Base-by-base conservation (phyloP, 208 protist genomes). In the Tritrichomonas foetus region DNA sequence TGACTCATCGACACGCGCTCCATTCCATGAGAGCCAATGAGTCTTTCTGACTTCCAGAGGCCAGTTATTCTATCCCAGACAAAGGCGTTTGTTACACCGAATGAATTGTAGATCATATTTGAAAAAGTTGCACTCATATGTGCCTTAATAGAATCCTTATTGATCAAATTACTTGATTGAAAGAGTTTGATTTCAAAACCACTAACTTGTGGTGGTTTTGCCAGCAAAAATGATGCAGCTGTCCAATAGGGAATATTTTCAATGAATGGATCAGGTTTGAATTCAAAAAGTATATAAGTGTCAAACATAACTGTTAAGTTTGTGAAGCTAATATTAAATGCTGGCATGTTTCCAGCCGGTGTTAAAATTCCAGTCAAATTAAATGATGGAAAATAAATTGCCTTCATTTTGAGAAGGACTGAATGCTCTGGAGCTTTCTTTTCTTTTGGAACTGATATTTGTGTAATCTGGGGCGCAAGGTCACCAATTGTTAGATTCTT, bases 311-410 rank as follows among this genome's bases (percentile, higher is more conserved):
- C 27, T 47, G 78, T 89, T 11, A 89, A 47, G 39, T 89, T 39
- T 44, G 33, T 89, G n/a, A 89, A 89, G 8, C n/a, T 53, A 57
- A 89, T 47, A 39, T 89, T 89, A 36, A 89, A 44, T 20, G 44
- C 78, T 25, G 47, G 44, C 27, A 49, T 11, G 0, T 25, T 20
- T 53, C 33, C 41, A 30, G 33, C 41, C 20, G 44, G 47, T 16
- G 47, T 39, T n/a, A 89, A 0, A 39, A 57, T 0, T 39, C 47
- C 0, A 53, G 33, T 57, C 5, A 89, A 30, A 36, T 47, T 20
- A 39, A 89, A 57, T 53, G 78, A 57, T 27, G 78, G 78, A 50
- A 44, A 89, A 61, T 89, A 89, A 61, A 57, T 89, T 0, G 78
- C 78, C 30, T 89, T 13, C 3, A 89, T 16, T 50, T 89, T 47